Base-by-base conservation (phyloP, 2,329 filamentous ascomycete species). In the Macrophomina tecta region DNA sequence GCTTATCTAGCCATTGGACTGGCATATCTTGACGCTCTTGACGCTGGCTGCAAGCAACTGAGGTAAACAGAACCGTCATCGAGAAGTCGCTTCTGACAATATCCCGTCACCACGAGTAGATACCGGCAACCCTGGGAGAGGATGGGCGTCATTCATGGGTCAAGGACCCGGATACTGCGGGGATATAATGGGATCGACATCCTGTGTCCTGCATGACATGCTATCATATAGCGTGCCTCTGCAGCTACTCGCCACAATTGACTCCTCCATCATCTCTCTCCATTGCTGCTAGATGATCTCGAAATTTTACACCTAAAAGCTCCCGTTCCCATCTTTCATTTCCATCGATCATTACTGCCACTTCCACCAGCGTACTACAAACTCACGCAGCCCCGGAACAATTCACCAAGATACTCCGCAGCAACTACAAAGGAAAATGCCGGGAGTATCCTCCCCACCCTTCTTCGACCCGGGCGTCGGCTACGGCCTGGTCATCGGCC, bases 401-500 rank as follows among this genome's bases (percentile, higher is more conserved):
- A 23, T 23, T 23, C 23, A 23, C 23, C 23, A 23, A 23, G 23
- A 23, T 23, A 23, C 23, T 7, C 36, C 36, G 36, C 36, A 38
- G 7, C 36, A 12, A 53, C 30, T 16, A 18, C 4, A 42, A 16
- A 36, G 8, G 18, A 9, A 23, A 14, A 56, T 12, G 18, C 45
- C 7, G 28, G 53, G 30, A 7, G 34, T 16, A 4, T 18, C 34
- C 8, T 40, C 52, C 32, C 64, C 64, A 4, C 55, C 45, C 16
- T 66, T 66, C 42, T 66, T 66, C 64, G 42, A 51, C 2, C 51
- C 52, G 3, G 16, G 28, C n/a, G 66, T 64, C 16, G 66, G 66
- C 34, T 67, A 67, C 53, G 66, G 51, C 30, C 34, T 67, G 8
- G 55, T 67, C n/a, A 32, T 67, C 9, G 61, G 66, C 36, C 32